These are phyloP conservation scores for Beauveria sp. DNA, from an alignment of 2,329 filamentous ascomycete genomes.

Conservation along the genomic window DNA sequence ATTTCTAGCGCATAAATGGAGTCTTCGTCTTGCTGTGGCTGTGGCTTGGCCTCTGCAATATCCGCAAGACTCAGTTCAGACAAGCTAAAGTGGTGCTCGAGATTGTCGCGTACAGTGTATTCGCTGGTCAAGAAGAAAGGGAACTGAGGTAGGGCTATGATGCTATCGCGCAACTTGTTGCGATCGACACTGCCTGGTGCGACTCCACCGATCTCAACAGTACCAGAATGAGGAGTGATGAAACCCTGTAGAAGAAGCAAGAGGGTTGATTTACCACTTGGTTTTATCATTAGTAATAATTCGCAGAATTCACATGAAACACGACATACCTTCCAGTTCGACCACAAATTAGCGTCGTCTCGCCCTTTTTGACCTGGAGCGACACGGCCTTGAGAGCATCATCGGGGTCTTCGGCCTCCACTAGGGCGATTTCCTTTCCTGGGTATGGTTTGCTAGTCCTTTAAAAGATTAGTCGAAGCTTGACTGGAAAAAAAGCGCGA, in stretches of 20 bases:
- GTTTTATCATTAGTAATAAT: background rate
- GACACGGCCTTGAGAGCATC: background rate
- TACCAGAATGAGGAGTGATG: background rate
- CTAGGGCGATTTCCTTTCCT: background rate
- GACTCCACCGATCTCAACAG: background rate
- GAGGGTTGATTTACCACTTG: background rate
- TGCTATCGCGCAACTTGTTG: background rate
- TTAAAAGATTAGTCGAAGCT: background rate
- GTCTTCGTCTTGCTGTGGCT: background rate
- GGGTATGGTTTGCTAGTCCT: background rate
- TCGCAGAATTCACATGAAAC: background rate
- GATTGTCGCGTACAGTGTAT: conserved; percentile 5
- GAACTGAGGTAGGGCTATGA: background rate
- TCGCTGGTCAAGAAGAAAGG: conserved; percentile 2
- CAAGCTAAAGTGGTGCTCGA: background rate
- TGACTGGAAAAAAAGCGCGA: background rate
- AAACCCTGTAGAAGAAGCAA: conserved; percentile 3
- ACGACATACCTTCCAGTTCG: conserved; percentile 3
- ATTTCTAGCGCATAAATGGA: conserved; percentile 1
- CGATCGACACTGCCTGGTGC: background rate
- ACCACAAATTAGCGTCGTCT: background rate
- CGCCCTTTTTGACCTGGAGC: background rate
- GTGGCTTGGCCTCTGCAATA: background rate
- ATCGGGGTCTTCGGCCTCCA: background rate
- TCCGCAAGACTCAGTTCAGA: background rate